Evolutionary conservation across 1,284 basidiomycete genomes (phyloP).

Genomic region (Trametes polyzona): DNA sequence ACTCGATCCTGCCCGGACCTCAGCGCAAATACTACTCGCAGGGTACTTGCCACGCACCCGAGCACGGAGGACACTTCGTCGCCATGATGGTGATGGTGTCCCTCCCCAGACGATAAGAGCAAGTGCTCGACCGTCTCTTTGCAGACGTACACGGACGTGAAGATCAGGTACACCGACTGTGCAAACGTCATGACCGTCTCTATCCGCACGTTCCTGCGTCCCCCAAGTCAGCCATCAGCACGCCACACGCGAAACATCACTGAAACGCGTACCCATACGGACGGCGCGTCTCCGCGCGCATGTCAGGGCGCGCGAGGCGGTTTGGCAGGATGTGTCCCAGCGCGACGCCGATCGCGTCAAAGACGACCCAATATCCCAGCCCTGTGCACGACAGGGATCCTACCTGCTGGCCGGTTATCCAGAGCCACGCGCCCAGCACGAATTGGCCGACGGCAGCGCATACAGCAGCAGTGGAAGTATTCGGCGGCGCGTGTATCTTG

Average conservation of each 20-base stretch:
- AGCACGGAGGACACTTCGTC: slow-evolving; percentile 46
- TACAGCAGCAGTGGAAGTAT: slow-evolving; percentile 33
- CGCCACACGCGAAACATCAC: background rate
- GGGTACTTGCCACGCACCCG: slow-evolving; percentile 38
- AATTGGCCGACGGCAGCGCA: slow-evolving; percentile 50
- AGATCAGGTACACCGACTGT: slow-evolving; percentile 89
- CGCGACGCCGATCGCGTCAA: slow-evolving; percentile 85
- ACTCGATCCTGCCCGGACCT: slow-evolving; percentile 56
- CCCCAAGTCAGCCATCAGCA: background rate
- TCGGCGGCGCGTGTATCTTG: slow-evolving; percentile 24
- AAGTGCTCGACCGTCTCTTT: slow-evolving; percentile 92
- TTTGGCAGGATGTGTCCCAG: slow-evolving; percentile 57
- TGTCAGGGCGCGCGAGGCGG: slow-evolving; percentile 35
- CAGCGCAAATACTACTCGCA: background rate
- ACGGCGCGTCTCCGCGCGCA: slow-evolving; percentile 39
- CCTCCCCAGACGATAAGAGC: slow-evolving; percentile 65
- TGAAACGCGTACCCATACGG: slow-evolving; percentile 76
- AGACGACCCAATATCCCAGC: slow-evolving; percentile 94
- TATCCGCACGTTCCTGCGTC: slow-evolving; percentile 67
- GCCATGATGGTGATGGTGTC: slow-evolving; percentile 65
- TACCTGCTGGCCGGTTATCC: slow-evolving; percentile 90
- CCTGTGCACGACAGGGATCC: slow-evolving; percentile 90
- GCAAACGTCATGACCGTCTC: slow-evolving; percentile 85
- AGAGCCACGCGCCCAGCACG: slow-evolving; percentile 70
- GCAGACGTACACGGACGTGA: slow-evolving; percentile 89